Conservation (phyloP, 2,329 filamentous ascomycete genomes). For the Trematosphaeria pertusa region DNA sequence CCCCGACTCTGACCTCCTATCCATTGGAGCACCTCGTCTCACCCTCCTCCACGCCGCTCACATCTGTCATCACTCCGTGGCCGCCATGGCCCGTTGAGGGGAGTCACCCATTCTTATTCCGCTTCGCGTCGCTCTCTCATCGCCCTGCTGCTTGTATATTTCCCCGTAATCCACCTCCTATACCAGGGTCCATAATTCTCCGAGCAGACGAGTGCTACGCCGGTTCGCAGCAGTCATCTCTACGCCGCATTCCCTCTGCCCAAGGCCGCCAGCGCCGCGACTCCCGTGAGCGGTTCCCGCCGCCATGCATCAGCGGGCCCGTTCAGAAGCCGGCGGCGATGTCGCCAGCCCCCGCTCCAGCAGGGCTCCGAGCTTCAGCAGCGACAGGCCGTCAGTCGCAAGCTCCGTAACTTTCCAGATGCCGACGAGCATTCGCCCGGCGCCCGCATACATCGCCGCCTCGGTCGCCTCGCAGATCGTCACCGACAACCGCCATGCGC, state of each 20-base stretch:
- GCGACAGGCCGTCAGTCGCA: conserved; percentile 71
- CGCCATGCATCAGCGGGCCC: conserved; percentile 44
- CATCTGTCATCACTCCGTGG: conserved; percentile 8
- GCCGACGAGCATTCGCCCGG: conserved; percentile 72
- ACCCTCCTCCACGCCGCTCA: conserved; percentile 8
- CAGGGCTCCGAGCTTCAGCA: conserved; percentile 66
- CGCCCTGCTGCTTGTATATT: too few relatives aligned
- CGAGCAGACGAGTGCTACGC: conserved; percentile 18
- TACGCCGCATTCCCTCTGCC: neutral
- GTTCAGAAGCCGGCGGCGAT: conserved; percentile 40
- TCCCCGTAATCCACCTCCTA: neutral
- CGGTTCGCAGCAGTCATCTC: conserved; percentile 20
- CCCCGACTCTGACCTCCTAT: neutral
- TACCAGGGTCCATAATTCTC: neutral
- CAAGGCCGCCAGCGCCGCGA: neutral
- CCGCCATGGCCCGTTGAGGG: conserved; percentile 18
- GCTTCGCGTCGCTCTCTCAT: neutral
- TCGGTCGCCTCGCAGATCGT: conserved; percentile 91
- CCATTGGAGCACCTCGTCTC: conserved; percentile 5
- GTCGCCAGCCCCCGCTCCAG: conserved; percentile 46
- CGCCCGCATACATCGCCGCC: conserved; percentile 85
- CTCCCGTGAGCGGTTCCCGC: neutral
- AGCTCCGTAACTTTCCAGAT: conserved; percentile 62
- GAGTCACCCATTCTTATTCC: neutral
- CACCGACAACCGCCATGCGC: conserved; percentile 82